These are phyloP conservation scores for Neobulgaria alba DNA, from an alignment of 2,329 filamentous ascomycete genomes.

Conservation along the genomic window DNA sequence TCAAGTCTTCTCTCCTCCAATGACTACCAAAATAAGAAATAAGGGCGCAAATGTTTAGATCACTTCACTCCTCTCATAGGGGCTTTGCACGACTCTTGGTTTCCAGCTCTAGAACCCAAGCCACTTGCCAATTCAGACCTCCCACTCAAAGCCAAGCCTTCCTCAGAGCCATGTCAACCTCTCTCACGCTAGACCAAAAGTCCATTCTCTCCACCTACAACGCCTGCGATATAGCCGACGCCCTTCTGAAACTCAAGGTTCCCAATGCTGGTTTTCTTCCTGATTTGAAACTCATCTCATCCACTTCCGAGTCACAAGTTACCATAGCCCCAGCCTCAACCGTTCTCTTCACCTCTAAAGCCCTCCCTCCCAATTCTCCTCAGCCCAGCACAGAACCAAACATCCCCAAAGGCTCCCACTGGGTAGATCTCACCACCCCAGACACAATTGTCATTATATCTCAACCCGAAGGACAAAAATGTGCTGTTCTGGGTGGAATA, in stretches of 20 bases:
- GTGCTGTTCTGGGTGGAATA: conserved; percentile 68
- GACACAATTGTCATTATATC: conserved; percentile 57
- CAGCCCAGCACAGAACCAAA: conserved; percentile 34
- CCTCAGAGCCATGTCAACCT: too few species aligned
- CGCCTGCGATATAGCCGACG: conserved; percentile 59
- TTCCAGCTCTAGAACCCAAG: too few species aligned
- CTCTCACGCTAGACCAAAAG: too few species aligned
- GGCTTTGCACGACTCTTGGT: too few species aligned
- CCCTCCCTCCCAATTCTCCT: conserved; percentile 17
- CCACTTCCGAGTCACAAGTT: conserved; percentile 12
- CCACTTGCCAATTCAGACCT: too few species aligned
- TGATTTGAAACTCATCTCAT: conserved; percentile 38
- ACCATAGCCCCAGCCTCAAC: conserved; percentile 45
- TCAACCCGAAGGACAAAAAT: conserved; percentile 56
- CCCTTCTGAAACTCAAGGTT: conserved; percentile 60
- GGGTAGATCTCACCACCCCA: conserved; percentile 54
- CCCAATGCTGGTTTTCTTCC: conserved; percentile 58
- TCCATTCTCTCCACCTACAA: too few species aligned
- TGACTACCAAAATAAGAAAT: too few species aligned
- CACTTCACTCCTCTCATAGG: too few species aligned
- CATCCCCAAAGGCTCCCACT: conserved; percentile 53
- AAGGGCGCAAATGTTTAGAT: too few species aligned
- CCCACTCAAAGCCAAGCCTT: too few species aligned
- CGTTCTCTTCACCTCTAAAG: conserved; percentile 54
- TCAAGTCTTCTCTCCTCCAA: too few species aligned